These are phyloP conservation scores for Neurospora sp. DNA, from an alignment of 2,329 filamentous ascomycete species.

Conservation along the genomic window DNA sequence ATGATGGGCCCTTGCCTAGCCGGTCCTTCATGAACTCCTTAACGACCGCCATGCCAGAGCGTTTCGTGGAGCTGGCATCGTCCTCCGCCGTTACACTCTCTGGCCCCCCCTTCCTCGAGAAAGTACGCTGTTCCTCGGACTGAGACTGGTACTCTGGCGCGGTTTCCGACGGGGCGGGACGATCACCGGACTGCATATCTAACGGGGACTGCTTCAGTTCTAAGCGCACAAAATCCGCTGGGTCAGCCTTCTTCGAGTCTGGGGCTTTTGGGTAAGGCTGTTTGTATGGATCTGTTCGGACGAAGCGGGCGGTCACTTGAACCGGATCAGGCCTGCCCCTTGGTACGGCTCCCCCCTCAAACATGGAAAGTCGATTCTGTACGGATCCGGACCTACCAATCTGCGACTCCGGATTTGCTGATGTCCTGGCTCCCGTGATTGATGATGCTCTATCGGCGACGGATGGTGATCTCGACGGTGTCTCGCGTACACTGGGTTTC, in stretches of 20 bases:
- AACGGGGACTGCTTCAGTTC: slow-evolving; percentile 52
- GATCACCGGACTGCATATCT: slow-evolving; percentile 39
- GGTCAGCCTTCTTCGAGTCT: slow-evolving; percentile 30
- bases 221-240: slow-evolving; percentile 35
- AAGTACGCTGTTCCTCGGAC: slow-evolving; percentile 30
- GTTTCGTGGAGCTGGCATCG: slow-evolving; percentile 29
- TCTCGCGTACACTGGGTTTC: slow-evolving; percentile 30
- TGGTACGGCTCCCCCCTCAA: slow-evolving; percentile 36
- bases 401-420: slow-evolving; percentile 28
- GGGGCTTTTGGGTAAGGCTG: slow-evolving; percentile 31
- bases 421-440: slow-evolving; percentile 26
- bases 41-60: slow-evolving; percentile 51
- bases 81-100: slow-evolving; percentile 24
- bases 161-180: slow-evolving; percentile 17
- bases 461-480: slow-evolving; percentile 33
- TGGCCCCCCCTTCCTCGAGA: slow-evolving; percentile 25
- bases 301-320: slow-evolving; percentile 79
- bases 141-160: slow-evolving; percentile 11
- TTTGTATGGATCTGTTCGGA: slow-evolving; percentile 47
- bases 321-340: slow-evolving; percentile 59
- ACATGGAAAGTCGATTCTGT: slow-evolving; percentile 45
- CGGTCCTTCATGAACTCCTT: slow-evolving; percentile 53
- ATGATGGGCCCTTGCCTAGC: slow-evolving; percentile 34
- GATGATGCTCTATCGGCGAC: slow-evolving; percentile 35
- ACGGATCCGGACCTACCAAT: slow-evolving; percentile 44